Evolutionary conservation across 768 basidiomycete species (phyloP).

Genomic region (Amanita subjunquillea): DNA sequence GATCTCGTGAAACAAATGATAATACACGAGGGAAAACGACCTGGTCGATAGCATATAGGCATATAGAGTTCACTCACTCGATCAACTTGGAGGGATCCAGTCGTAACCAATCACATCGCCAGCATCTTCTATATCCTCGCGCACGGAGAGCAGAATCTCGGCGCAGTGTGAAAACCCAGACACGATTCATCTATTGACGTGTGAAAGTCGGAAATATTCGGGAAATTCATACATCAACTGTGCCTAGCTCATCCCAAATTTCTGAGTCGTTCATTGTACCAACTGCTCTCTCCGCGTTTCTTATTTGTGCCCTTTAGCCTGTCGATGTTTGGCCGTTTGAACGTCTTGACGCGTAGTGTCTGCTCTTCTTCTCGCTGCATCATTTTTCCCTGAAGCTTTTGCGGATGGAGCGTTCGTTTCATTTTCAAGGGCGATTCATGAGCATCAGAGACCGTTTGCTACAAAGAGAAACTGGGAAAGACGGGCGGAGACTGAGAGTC

Average conservation of each 20-base stretch:
- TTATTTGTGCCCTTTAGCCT: too few species aligned
- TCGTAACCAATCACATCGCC: conserved; percentile 30
- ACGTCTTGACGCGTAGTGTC: too few species aligned
- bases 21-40: conserved; percentile 24
- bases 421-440: too few species aligned
- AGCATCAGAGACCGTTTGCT: too few species aligned
- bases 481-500: too few species aligned
- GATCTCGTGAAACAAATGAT: conserved; percentile 33
- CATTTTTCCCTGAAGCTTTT: too few species aligned
- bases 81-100: conserved; percentile 30
- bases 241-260: conserved; percentile 46
- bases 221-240: conserved; percentile 40
- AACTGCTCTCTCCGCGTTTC: too few species aligned
- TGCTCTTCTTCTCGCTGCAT: too few species aligned
- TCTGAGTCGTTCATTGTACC: conserved; percentile 12
- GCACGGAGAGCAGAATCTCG: conserved; percentile 41
- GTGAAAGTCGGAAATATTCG: not conserved
- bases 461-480: too few species aligned
- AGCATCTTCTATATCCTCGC: conserved; percentile 38
- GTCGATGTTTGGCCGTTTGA: too few species aligned
- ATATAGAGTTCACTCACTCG: conserved; percentile 19
- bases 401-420: too few species aligned
- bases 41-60: conserved; percentile 3
- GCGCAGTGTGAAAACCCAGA: conserved; percentile 51
- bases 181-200: conserved; percentile 35